Evolutionary conservation across 352 stramenopile genomes (phyloP).

Genomic region (Phytophthora uliginosa): DNA sequence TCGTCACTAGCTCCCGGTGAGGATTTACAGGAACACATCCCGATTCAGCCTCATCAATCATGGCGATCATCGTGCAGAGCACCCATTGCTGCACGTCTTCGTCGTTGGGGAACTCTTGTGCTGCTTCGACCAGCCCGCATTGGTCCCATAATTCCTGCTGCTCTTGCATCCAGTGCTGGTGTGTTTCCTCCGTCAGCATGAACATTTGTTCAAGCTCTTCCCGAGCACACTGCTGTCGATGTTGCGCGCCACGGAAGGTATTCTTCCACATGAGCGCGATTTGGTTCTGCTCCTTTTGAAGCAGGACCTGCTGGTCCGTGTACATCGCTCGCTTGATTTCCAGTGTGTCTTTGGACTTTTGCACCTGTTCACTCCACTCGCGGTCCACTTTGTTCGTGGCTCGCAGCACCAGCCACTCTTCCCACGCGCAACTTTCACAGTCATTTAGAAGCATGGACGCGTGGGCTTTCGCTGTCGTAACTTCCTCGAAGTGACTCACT

Average conservation of each 20-base stretch:
- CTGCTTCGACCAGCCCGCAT: slow-evolving; percentile 42
- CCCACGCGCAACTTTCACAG: slow-evolving; percentile 41
- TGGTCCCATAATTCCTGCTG: slow-evolving; percentile 40
- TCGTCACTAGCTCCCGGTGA: slow-evolving; percentile 2
- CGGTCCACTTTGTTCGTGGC: slow-evolving; percentile 28
- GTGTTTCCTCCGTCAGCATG: slow-evolving; percentile 28
- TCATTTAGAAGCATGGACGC: slow-evolving; percentile 50
- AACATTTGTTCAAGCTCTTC: slow-evolving; percentile 29
- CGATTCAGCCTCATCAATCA: slow-evolving; percentile 28
- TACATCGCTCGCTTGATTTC: slow-evolving; percentile 29
- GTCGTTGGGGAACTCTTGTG: slow-evolving; percentile 43
- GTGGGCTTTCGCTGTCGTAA: slow-evolving; percentile 27
- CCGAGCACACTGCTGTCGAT: slow-evolving; percentile 18
- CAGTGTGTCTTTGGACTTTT: slow-evolving; percentile 19
- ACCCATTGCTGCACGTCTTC: slow-evolving; percentile 45
- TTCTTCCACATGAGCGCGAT: slow-evolving; percentile 26
- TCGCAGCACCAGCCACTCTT: slow-evolving; percentile 32
- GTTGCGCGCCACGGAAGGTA: slow-evolving; percentile 17
- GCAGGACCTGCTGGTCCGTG: slow-evolving; percentile 19
- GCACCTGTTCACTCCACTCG: slow-evolving; percentile 41
- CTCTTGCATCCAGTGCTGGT: slow-evolving; percentile 26
- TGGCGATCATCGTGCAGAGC: slow-evolving; percentile 22
- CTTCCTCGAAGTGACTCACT: slow-evolving; percentile 21
- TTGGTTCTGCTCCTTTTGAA: slow-evolving; percentile 34
- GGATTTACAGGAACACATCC: neutral